These are phyloP conservation scores for Lagerstroemia speciosa DNA, from an alignment of 345 rosid genomes.

Conservation along the genomic window DNA sequence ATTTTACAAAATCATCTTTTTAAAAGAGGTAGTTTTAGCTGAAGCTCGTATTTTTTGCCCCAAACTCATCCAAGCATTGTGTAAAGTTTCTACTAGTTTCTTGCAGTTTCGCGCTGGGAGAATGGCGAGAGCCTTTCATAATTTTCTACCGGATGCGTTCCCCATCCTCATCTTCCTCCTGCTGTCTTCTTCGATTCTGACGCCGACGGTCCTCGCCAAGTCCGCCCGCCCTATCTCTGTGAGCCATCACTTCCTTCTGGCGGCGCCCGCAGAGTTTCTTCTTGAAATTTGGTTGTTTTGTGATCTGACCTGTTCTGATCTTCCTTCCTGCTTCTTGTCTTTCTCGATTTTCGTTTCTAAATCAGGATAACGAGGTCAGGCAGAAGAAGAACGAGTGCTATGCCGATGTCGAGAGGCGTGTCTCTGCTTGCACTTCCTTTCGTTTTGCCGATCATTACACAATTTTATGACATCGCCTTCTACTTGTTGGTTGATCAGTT, in stretches of 20 bases:
- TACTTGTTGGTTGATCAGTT: too few species aligned
- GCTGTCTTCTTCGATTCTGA: conserved; percentile 11
- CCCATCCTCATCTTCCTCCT: conserved; percentile 13
- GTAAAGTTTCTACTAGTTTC: too few species aligned
- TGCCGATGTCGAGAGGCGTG: conserved; percentile 61
- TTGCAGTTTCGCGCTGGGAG: not conserved
- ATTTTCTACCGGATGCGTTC: conserved; percentile 2
- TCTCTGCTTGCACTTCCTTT: not conserved
- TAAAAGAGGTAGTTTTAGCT: too few species aligned
- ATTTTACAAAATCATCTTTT: too few species aligned
- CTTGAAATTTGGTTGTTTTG: not conserved
- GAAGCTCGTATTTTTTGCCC: too few species aligned
- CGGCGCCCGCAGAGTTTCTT: not conserved
- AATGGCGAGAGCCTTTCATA: not conserved
- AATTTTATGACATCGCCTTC: too few species aligned
- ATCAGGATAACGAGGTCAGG: conserved; percentile 54
- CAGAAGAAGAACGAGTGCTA: conserved; percentile 60
- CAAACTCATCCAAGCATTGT: too few species aligned
- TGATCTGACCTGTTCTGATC: not conserved
- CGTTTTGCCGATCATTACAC: too few species aligned
- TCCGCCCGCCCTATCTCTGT: conserved; percentile 47
- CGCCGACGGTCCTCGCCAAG: conserved; percentile 28
- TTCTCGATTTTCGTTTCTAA: not conserved
- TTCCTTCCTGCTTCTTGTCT: not conserved
- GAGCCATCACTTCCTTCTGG: conserved; percentile 4